These are phyloP conservation scores for Thalassiosira mediterranea DNA, from an alignment of 352 stramenopile species.

Conservation along the genomic window DNA sequence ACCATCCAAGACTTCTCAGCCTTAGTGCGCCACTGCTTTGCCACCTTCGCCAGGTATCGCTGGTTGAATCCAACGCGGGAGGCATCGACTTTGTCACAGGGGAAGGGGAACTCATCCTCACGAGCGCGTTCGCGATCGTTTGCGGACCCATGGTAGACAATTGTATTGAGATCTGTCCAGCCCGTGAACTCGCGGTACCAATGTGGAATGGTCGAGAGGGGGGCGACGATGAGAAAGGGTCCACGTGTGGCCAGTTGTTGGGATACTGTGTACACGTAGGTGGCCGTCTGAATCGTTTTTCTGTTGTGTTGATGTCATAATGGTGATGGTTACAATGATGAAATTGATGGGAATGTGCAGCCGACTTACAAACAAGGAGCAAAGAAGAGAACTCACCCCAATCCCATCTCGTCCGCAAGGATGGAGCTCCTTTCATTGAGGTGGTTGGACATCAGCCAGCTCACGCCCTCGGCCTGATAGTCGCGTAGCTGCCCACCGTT, in stretches of 20 bases:
- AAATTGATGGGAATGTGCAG: background rate
- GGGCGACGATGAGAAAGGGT: slow-evolving; percentile 98
- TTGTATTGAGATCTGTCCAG: slow-evolving; percentile 99
- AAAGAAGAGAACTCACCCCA: slow-evolving; percentile 70
- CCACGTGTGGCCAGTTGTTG: slow-evolving; percentile 90
- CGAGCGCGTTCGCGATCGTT: slow-evolving; percentile 92
- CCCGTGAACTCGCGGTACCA: slow-evolving; percentile 98
- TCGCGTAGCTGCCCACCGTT: slow-evolving; percentile 94
- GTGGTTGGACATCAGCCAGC: slow-evolving; percentile 91
- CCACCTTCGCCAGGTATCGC: slow-evolving; percentile 77
- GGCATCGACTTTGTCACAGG: slow-evolving; percentile 79
- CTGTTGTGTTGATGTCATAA: slow-evolving; percentile 29
- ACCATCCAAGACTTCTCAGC: slow-evolving; percentile 87
- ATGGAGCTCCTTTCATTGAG: slow-evolving; percentile 94
- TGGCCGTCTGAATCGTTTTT: slow-evolving; percentile 92
- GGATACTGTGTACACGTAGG: slow-evolving; percentile 94
- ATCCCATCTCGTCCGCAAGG: slow-evolving; percentile 92
- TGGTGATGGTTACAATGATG: background rate
- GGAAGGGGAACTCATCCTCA: slow-evolving; percentile 96
- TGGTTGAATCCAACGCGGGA: slow-evolving; percentile 64
- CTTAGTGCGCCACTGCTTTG: slow-evolving; percentile 50
- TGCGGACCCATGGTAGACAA: slow-evolving; percentile 98
- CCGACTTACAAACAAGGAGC: background rate
- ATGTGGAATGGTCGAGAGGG: slow-evolving; percentile 96
- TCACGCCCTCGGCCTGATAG: slow-evolving; percentile 98